Evolutionary conservation across 768 basidiomycete species (phyloP).

Genomic region (Termitomyces sp.): DNA sequence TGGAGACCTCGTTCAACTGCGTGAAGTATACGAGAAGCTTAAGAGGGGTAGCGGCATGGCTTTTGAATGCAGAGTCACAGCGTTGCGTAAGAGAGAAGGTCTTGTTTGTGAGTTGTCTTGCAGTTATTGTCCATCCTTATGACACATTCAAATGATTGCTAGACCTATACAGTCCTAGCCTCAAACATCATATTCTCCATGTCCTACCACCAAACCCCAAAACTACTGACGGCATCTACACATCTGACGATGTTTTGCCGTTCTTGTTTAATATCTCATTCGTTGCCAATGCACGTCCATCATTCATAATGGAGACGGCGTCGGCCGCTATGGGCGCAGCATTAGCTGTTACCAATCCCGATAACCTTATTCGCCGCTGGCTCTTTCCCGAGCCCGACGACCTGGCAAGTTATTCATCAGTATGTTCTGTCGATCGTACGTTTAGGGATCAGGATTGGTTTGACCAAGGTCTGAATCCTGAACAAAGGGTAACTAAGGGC

Average conservation of each 20-base stretch:
- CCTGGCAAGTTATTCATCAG: constrained; percentile 15
- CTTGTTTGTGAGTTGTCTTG: constrained; percentile 37
- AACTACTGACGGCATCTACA: constrained; percentile 15
- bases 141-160: neutral
- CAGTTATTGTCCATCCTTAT: neutral
- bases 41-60: constrained; percentile 34
- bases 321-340: constrained; percentile 24
- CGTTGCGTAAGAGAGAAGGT: constrained; percentile 42
- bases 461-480: constrained; percentile 42
- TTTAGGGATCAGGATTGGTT: constrained; percentile 35
- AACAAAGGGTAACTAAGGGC: constrained; percentile 37
- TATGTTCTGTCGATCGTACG: constrained; percentile 17
- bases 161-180: constrained; percentile 38
- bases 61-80: constrained; percentile 41
- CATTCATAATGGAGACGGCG: constrained; percentile 41
- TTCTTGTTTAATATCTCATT: constrained; percentile 46
- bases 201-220: constrained; percentile 21
- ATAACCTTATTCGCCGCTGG: constrained; percentile 37
- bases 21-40: constrained; percentile 32
- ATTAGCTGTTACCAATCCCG: constrained; percentile 14
- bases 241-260: constrained; percentile 33
- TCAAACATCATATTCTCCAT: constrained; percentile 37
- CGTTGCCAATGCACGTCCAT: constrained; percentile 38
- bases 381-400: constrained; percentile 39
- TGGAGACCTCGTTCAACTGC: constrained; percentile 41